These are phyloP conservation scores for Amanita pallidorosea DNA, from an alignment of 768 basidiomycete genomes.

Conservation along the genomic window DNA sequence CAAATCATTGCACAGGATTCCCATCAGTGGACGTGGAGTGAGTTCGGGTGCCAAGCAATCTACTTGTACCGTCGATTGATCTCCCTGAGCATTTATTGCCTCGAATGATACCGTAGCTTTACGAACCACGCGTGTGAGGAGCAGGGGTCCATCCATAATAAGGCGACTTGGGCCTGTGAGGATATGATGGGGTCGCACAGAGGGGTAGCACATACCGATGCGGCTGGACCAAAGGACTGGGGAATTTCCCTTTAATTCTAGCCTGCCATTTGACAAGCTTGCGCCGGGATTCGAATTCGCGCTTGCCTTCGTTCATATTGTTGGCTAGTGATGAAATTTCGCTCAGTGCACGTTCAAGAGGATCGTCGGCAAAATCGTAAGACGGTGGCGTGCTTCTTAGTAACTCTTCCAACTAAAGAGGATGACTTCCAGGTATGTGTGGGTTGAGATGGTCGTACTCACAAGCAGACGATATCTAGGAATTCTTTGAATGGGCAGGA, in stretches of 20 bases:
- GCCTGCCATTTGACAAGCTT: constrained; percentile 88
- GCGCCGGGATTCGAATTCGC: constrained; percentile 85
- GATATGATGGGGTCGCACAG: neutral
- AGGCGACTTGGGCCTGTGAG: constrained; percentile 47
- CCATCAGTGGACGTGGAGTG: constrained; percentile 68
- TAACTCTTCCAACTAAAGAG: constrained; percentile 70
- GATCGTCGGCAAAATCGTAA: constrained; percentile 67
- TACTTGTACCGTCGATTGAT: constrained; percentile 74
- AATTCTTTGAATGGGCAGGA: constrained; percentile 93
- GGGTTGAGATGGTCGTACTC: constrained; percentile 18
- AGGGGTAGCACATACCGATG: constrained; percentile 53
- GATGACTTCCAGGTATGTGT: neutral
- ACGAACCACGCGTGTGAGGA: constrained; percentile 83
- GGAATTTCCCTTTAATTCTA: constrained; percentile 84
- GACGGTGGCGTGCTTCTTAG: constrained; percentile 75
- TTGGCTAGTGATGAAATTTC: constrained; percentile 86
- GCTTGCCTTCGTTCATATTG: constrained; percentile 97
- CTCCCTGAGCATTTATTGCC: constrained; percentile 65
- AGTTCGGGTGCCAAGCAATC: constrained; percentile 84
- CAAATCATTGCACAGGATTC: constrained; percentile 87
- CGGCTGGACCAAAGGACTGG: constrained; percentile 96
- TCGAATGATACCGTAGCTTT: constrained; percentile 78
- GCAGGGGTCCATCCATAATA: constrained; percentile 83
- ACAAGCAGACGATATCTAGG: constrained; percentile 94
- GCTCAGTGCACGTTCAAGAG: constrained; percentile 73